phyloP scores from a whole-genome alignment of 768 basidiomycete species.

The Amanita subjunquillea region DNA sequence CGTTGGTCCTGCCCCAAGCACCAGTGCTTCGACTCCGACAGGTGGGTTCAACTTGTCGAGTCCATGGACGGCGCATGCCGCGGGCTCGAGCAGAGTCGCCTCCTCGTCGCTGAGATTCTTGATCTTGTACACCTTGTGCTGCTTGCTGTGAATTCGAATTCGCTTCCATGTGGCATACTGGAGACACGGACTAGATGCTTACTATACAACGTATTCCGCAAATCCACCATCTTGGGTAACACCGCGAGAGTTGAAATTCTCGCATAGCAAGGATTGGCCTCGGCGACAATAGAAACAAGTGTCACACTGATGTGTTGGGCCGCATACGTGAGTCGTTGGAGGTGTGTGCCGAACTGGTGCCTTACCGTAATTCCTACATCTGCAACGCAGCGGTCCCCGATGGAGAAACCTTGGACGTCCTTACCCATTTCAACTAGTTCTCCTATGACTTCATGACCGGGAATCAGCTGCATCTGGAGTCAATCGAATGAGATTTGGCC shows the following conservation, averaged over 20 bases:
- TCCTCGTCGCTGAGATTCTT: slow-evolving; percentile 83
- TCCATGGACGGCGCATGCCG: slow-evolving; percentile 86
- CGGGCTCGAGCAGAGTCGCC: slow-evolving; percentile 81
- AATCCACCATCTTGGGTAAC: slow-evolving; percentile 81
- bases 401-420: slow-evolving; percentile 64
- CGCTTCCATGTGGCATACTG: background rate
- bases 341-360: slow-evolving; percentile 22
- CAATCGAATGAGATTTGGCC: background rate
- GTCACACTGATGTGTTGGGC: slow-evolving; percentile 46
- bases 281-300: slow-evolving; percentile 83
- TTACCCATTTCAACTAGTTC: slow-evolving; percentile 64
- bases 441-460: slow-evolving; percentile 72
- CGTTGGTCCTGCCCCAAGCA: slow-evolving; percentile 87
- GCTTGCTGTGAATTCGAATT: slow-evolving; percentile 15
- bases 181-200: slow-evolving; percentile 15
- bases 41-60: slow-evolving; percentile 79
- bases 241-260: slow-evolving; percentile 74
- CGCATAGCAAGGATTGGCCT: slow-evolving; percentile 75
- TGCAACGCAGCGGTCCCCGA: slow-evolving; percentile 78
- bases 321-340: slow-evolving; percentile 2
- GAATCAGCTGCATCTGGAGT: slow-evolving; percentile 39
- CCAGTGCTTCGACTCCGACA: slow-evolving; percentile 75
- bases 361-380: slow-evolving; percentile 60
- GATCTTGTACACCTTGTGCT: slow-evolving; percentile 80
- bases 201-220: slow-evolving; percentile 85